Base-by-base conservation (phyloP, 2,329 filamentous ascomycete genomes). In the Lasiodiplodia gonubiensis region DNA sequence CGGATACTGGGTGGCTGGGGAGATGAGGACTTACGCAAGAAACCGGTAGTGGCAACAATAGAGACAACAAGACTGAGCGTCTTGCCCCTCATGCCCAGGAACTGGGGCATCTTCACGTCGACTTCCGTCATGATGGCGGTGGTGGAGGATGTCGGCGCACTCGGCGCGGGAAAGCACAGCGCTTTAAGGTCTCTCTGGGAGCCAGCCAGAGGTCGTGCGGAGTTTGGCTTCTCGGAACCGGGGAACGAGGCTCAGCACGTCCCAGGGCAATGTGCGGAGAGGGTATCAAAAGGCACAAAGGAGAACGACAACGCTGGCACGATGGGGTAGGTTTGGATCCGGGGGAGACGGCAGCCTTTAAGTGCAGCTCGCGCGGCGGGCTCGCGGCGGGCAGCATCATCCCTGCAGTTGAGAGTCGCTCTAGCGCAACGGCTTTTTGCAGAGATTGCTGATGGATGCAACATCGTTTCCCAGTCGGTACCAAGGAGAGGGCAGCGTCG, bases 41-140 rank as follows among this genome's bases (percentile, higher is more conserved):
- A 89, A 25, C 86, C 88, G 60, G 86, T 88, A 0, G 88, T 90
- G 4, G 88, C 87, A 30, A 90, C 83, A n/a, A 84, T 83, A 1
- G 88, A 88, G 55, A 90, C 83, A 48, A 84, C 80, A 69, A 88
- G 72, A 21, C 84, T 86, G 64, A 90, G 81, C 46, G 79, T 80
- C 71, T 80, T 82, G 75, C 89, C 89, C 42, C 84, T 85, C 68
- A 90, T 80, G 76, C 88, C 88, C 75, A 86, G 84, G 74, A 83
- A 89, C 21, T 74, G 83, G 63, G 85, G 66, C 16, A 33, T 48
- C 66, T 67, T 67, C 33, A 54, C 57, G 27, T 63, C 63, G n/a
- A 67, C 4, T 21, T 35, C 21, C n/a, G 46, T 63, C 33, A 25
- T 53, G 84, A 23, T 74, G 69, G 61, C 73, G 42, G 5, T 63